Base-by-base conservation (phyloP, 2,329 filamentous ascomycete species). In the Cladosporium sp. region DNA sequence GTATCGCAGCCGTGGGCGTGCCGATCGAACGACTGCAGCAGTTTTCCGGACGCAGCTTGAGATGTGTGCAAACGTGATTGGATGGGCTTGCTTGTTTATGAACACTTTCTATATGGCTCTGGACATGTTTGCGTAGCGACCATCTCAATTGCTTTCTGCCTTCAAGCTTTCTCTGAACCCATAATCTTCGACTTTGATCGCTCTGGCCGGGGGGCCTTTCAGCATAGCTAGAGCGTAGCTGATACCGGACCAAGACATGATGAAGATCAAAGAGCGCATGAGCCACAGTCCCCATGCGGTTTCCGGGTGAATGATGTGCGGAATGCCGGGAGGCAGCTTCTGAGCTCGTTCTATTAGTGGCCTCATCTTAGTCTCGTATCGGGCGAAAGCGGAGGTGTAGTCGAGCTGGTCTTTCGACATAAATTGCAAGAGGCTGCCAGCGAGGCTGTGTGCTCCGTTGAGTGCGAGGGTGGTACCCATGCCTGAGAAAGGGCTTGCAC, bases 401-500 rank as follows among this genome's bases (percentile, higher is more conserved):
- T 74, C 66, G 1, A 55, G 52, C 0, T 12, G 26, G 3, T 34
- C 26, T 32, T 6, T 32, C 5, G 26, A 55, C 0, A 67, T 60
- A 36, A 73, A 60, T 10, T 66, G 65, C 1, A 49, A 15, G 0
- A 78, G n/a, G 5, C 68, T 70, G 15, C 75, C 75, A 18, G 76
- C 76, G 12, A 78, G 72, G 47, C 71, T 71, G 66, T 77, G 76
- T 0, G 75, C 76, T 28, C 76, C 76, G n/a, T 67, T 71, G 11
- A 78, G 63, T 8, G 74, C 76, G 1, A 76, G 68, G 0, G 75
- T 76, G 0, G 76, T 77, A 2, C 76, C 76, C 74, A 77, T 77
- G 11, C 76, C 76, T 3, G 71, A 73, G 57, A 77, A 69, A 2
- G 76, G 76, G 15, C 71, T 72, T 24, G 72, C 68, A 54, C 72